A percentile compares a stretch with the other conserved stretches of the same genome.
These are phyloP conservation scores for Talaromyces nanjingensis DNA, from an alignment of 495 filamentous ascomycete genomes.

Conservation along the genomic window DNA sequence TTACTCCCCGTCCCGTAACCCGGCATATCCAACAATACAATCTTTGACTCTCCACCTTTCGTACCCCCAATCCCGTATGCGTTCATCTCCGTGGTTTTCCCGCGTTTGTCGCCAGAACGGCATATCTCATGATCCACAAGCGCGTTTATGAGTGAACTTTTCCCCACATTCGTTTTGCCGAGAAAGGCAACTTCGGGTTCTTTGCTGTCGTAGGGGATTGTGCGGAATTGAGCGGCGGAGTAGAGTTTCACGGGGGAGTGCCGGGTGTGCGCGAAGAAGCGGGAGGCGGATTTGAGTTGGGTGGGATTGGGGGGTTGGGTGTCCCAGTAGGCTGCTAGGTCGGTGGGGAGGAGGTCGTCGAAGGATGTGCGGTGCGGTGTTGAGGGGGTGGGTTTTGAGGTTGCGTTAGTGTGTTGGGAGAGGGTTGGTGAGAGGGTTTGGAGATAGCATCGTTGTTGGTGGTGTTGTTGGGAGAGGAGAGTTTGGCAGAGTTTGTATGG, in stretches of 20 bases:
- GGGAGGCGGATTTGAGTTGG: slow-evolving; percentile 49
- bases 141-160: slow-evolving; percentile 81
- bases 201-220: slow-evolving; percentile 37
- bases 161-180: slow-evolving; percentile 88
- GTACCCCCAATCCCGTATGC: slow-evolving; percentile 67
- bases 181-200: slow-evolving; percentile 61
- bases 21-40: slow-evolving; percentile 81
- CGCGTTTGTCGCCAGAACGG: slow-evolving; percentile 65
- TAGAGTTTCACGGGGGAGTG: slow-evolving; percentile 61
- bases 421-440: neutral
- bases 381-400: slow-evolving; percentile 11
- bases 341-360: slow-evolving; percentile 26
- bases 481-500: neutral
- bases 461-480: neutral
- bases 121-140: slow-evolving; percentile 55
- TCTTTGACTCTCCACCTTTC: slow-evolving; percentile 45
- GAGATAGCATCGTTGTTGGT: neutral
- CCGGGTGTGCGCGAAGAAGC: slow-evolving; percentile 51
- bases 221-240: slow-evolving; percentile 63
- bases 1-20: slow-evolving; percentile 80
- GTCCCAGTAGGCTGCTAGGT: slow-evolving; percentile 50
- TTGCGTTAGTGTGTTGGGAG: neutral
- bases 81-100: slow-evolving; percentile 76
- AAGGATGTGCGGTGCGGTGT: slow-evolving; percentile 19
- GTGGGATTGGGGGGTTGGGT: slow-evolving; percentile 44